These are phyloP conservation scores for Plasmodium ovale DNA, from an alignment of 169 alveolate species.

Conservation along the genomic window DNA sequence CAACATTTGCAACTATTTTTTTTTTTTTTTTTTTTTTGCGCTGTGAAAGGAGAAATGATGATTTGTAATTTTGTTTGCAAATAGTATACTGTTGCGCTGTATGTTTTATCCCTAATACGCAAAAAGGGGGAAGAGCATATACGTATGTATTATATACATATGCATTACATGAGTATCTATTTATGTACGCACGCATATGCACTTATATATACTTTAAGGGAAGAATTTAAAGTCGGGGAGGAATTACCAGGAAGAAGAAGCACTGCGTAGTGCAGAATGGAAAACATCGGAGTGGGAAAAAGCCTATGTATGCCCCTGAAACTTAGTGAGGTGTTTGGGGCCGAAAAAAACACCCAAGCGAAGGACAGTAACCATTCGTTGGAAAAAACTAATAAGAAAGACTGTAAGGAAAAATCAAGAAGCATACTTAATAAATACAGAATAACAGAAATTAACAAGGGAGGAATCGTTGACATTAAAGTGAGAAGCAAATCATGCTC, in stretches of 20 bases:
- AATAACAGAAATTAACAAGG: slow-evolving; percentile 36
- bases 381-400: not conserved
- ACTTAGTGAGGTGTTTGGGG: slow-evolving; percentile 45
- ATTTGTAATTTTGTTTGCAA: not conserved
- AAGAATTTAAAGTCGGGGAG: too few relatives aligned
- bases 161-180: too few relatives aligned
- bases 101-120: not conserved
- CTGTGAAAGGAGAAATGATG: not conserved
- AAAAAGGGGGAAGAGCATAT: not conserved
- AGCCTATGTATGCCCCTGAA: slow-evolving; percentile 14
- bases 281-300: slow-evolving; percentile 46
- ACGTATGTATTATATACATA: not conserved
- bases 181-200: too few relatives aligned
- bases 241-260: too few relatives aligned
- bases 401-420: slow-evolving; percentile 6
- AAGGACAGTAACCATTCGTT: not conserved
- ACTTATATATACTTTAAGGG: too few relatives aligned
- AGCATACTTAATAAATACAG: slow-evolving; percentile 55
- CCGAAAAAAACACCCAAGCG: slow-evolving; percentile 1
- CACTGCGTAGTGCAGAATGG: too few relatives aligned
- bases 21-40: not conserved
- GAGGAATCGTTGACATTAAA: not conserved
- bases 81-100: not conserved
- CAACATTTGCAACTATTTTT: not conserved
- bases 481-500: not conserved